These are phyloP conservation scores for Claviceps maximensis DNA, from an alignment of 2,329 filamentous ascomycete genomes.

Conservation along the genomic window DNA sequence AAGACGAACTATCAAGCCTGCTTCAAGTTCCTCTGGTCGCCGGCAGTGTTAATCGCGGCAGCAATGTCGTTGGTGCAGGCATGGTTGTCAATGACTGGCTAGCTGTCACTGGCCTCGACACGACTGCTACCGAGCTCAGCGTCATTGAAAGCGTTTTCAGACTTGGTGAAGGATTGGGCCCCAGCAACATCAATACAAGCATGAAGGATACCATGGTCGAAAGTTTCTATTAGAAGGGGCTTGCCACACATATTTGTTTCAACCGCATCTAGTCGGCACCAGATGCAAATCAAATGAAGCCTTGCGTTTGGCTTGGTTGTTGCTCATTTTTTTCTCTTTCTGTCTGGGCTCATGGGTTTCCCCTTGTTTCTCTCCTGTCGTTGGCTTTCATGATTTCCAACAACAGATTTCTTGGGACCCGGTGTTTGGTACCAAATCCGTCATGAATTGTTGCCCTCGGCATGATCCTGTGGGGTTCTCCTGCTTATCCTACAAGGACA, in stretches of 20 bases:
- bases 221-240: slow-evolving; percentile 69
- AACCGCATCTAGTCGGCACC: slow-evolving; percentile 3
- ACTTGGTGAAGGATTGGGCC: slow-evolving; percentile 72
- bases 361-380: not conserved
- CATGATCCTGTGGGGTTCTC: not conserved
- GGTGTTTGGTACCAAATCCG: slow-evolving; percentile 6
- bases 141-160: slow-evolving; percentile 95
- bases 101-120: slow-evolving; percentile 84
- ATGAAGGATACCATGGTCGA: slow-evolving; percentile 99
- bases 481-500: slow-evolving; percentile 3
- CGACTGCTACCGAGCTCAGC: slow-evolving; percentile 92
- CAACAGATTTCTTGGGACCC: slow-evolving; percentile 1
- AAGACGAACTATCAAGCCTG: slow-evolving; percentile 88
- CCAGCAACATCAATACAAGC: slow-evolving; percentile 63
- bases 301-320: not conserved
- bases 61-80: slow-evolving; percentile 77
- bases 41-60: slow-evolving; percentile 84
- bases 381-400: not conserved
- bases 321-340: not conserved
- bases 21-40: slow-evolving; percentile 93
- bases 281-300: not conserved
- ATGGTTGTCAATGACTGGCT: slow-evolving; percentile 68
- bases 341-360: not conserved
- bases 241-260: slow-evolving; percentile 6
- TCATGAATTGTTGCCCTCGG: not conserved